Percentiles rank a stretch among this genome's conserved stretches.
These are phyloP conservation scores for Scenedesmus sp. DNA, from an alignment of 163 green algal species.

Conservation along the genomic window DNA sequence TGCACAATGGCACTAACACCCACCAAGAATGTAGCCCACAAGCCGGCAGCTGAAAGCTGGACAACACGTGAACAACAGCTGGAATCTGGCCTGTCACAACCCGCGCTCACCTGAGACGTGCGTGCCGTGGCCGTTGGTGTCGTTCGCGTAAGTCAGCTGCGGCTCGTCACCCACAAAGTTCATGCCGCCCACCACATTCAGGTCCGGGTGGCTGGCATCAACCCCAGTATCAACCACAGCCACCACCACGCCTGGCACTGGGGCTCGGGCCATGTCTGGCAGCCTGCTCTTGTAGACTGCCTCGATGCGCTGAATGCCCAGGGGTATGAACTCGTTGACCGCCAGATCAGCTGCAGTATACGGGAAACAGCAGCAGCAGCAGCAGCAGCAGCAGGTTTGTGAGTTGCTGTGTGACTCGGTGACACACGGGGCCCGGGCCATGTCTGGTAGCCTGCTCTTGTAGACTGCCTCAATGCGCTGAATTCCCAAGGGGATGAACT, in stretches of 20 bases:
- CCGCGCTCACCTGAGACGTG: slow-evolving; percentile 41
- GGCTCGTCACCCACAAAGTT: slow-evolving; percentile 38
- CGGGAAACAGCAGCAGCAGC: background rate
- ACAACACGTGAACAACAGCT: no score
- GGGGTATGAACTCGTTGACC: slow-evolving; percentile 20
- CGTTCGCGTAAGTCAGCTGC: background rate
- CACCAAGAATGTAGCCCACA: no score
- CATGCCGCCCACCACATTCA: slow-evolving; percentile 49
- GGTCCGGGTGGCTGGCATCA: slow-evolving; percentile 35
- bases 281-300: background rate
- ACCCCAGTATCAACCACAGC: slow-evolving; percentile 50
- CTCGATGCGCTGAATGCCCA: slow-evolving; percentile 18
- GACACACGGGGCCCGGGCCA: background rate
- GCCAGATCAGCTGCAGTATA: background rate
- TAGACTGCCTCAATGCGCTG: slow-evolving; percentile 14
- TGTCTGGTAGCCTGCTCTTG: background rate
- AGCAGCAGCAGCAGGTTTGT: background rate
- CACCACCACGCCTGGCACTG: slow-evolving; percentile 17
- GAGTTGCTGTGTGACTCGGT: no score
- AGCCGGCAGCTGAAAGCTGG: no score
- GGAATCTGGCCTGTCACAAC: background rate
- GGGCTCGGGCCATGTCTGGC: background rate
- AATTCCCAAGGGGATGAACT: slow-evolving; percentile 16
- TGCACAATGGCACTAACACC: no score
- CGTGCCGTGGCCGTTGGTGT: slow-evolving; percentile 45